Base-by-base conservation (phyloP, 257 asterid species). In the Nicotiana obtusifolia region DNA sequence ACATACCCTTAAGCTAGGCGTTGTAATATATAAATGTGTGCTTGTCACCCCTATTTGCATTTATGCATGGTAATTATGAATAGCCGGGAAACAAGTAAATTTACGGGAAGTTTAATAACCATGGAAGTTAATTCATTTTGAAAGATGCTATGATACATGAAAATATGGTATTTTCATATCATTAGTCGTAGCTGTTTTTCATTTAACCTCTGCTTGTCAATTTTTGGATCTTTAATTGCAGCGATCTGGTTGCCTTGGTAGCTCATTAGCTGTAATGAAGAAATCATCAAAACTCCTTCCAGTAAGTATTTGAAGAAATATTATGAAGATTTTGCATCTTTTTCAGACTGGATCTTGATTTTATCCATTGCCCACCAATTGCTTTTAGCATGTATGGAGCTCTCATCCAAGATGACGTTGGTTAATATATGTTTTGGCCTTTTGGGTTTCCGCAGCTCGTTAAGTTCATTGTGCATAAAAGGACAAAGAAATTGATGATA, bases 171-270 rank as follows among this genome's bases (percentile, higher is more conserved):
- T 37, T 37, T 80, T 66, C 30, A 33, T 28, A 57, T 26, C 7
- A 33, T 31, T 49, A 24, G 66, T 65, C 33, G 5, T 81, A 41
- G 35, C 33, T 59, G 79, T 73, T 67, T 68, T 52, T 54, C 62
- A 54, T 81, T 81, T 22, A 60, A 22, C 16, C 54, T 71, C 64
- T 78, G 56, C 80, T 83, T 33, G 57, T 81, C 81, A 59, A 77
- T 24, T 22, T 65, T 82, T 84, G 82, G 67, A 68, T 79, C 22
- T 88, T 81, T 64, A 30, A 83, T 75, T 84, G 82, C 95, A 95
- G 99, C 88, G 99, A 81, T 90, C 97, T 52, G 98, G 97, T 80
- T 94, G 98, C 90, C 94, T 95, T 78, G 99, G 99, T 83, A 95
- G 99, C 91, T 37, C 97, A 73, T 86, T 95, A 85, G 98, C 99